Evolutionary conservation across 164 flowering plant species (phyloP), one percentile per base, ranked within the genome.

Genomic region (Litsea cubeba): DNA sequence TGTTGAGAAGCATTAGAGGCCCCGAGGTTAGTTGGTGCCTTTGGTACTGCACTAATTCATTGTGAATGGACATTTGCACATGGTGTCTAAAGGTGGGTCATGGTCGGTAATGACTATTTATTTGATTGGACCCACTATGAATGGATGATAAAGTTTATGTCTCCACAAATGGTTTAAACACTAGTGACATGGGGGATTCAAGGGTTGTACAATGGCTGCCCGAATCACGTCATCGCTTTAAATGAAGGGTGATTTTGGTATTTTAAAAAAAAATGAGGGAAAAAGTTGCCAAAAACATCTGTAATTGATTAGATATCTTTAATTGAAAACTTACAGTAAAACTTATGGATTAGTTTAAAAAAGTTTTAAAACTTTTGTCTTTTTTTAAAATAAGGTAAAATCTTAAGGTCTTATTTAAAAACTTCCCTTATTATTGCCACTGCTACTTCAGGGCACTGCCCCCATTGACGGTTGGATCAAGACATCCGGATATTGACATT

Each of bases 11-110:
- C 60, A 68, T 71, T 6, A 82, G 75, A 77, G 88, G 88, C 14
- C 76, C 82, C 32, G 85, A 88, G 88, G 91, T 84, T 74, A 2
- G 71, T 58, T 54, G 60, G n/a, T 54, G 3, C 20, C 18, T 54
- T 54, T 35, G 46, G 10, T 7, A 35, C 7, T 35, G 46, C 10
- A 35, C 46, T 35, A 35, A 6, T 35, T 35, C 10, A 35, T 35
- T 35, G 0, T 28, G 20, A 20, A 12, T 28, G 12, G 3, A 63
- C 24, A 63, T 7, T 11, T 63, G 28, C 22, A 17, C 18, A 17
- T n/a, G 22, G 5, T 12, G 10, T 58, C 18, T 17, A 58, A 10
- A n/a, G 20, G 8, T 17, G 2, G 18, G 22, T 58, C n/a, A 63
- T 24, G 10, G 25, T 20, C 22, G 24, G 25, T 12, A 7, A 3